Conservation (phyloP, 2,329 filamentous ascomycete genomes). For the Fusarium sp. region DNA sequence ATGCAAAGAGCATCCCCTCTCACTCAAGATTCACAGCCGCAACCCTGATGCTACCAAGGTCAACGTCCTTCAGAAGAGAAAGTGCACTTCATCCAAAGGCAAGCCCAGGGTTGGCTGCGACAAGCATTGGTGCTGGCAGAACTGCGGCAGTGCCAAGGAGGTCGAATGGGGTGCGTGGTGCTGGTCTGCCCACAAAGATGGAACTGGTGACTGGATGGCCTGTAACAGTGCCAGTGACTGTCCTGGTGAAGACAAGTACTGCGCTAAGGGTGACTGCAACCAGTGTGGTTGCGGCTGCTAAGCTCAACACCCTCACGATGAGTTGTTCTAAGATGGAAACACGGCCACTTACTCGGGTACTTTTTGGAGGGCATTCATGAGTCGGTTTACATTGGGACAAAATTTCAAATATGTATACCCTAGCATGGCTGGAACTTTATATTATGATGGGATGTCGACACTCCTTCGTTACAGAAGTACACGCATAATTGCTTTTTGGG, state of each 20-base stretch:
- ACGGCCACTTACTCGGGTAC: background rate
- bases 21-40: background rate
- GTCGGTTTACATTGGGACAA: too few relatives aligned
- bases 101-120: background rate
- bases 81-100: background rate
- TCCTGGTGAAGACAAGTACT: background rate
- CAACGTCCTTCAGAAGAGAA: background rate
- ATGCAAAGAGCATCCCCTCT: background rate
- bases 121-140: background rate
- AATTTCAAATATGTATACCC: too few relatives aligned
- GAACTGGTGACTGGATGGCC: background rate
- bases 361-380: background rate
- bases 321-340: background rate
- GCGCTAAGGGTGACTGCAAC: background rate
- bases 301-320: background rate
- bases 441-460: too few relatives aligned
- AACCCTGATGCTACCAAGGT: background rate
- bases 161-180: background rate
- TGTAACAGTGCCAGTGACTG: background rate
- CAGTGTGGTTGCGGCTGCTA: background rate
- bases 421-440: accelerated
- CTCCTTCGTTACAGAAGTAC: background rate
- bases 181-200: background rate
- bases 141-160: background rate
- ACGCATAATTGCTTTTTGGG: background rate